Percentiles rank a stretch among this genome's conserved stretches.
These are phyloP conservation scores for Barnettozyma pratensis DNA, from an alignment of 805 yeast genomes.

Conservation along the genomic window DNA sequence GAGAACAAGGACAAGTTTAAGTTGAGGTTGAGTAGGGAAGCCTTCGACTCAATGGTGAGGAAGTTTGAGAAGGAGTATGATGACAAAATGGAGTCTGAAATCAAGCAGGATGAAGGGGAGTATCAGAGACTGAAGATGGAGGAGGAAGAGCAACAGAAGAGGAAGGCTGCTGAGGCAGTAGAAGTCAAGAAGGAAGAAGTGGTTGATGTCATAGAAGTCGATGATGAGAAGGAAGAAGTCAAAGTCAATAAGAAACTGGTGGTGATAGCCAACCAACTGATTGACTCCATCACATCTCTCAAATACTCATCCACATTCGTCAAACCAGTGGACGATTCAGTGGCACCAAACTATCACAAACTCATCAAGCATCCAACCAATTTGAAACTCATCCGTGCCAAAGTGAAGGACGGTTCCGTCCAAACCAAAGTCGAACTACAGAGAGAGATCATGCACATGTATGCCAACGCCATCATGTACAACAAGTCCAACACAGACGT, in stretches of 20 bases:
- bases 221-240: neutral
- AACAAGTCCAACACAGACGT: conserved; percentile 62
- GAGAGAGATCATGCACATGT: conserved; percentile 68
- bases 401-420: conserved; percentile 55
- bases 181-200: neutral
- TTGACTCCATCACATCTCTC: conserved; percentile 63
- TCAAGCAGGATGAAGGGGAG: conserved; percentile 7
- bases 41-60: conserved; percentile 16
- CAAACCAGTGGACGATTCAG: conserved; percentile 60
- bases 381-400: conserved; percentile 53
- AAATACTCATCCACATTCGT: conserved; percentile 70
- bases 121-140: neutral
- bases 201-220: neutral
- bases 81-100: conserved; percentile 5
- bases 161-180: conserved; percentile 2
- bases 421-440: conserved; percentile 48
- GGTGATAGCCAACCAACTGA: conserved; percentile 52
- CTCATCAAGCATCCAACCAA: conserved; percentile 63
- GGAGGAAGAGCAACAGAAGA: neutral
- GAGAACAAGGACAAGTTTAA: conserved; percentile 24
- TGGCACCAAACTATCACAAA: conserved; percentile 64
- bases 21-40: conserved; percentile 13
- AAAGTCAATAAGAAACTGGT: conserved; percentile 45
- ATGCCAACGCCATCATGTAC: conserved; percentile 81
- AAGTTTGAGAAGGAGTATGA: conserved; percentile 7